Evolutionary conservation across 23 red algal genomes (phyloP), one percentile per base, ranked within the genome.

Genomic region (Gracilaria vermiculophylla): DNA sequence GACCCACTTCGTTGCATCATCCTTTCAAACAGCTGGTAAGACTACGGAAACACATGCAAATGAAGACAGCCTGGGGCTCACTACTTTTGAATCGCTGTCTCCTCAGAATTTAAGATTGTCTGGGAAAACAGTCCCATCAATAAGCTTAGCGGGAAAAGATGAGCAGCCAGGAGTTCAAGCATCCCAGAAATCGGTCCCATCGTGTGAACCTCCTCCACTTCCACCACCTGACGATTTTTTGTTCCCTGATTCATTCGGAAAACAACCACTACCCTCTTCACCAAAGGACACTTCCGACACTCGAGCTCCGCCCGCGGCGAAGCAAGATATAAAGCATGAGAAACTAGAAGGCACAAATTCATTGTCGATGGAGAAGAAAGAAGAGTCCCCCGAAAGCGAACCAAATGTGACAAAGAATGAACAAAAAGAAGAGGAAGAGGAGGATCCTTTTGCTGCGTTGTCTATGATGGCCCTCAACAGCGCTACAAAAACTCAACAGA

Each of bases 361-460:
- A 34, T 8, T 24, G 25, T 35, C 58, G 28, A 64, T 24, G 29
- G 58, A 64, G 58, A 17, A 25, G 10, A 34, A 35, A 16, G 58
- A 64, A 64, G 58, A 34, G 58, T 2, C 29, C 3, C 58, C 58
- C 6, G 35, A 64, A 31, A 35, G 35, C 17, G 29, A 64, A 16
- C 29, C 25, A 36, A 64, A 14, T 17, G 58, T 17, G 29, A 64
- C 25, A 11, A 28, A 64, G 3, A 31, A 64, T 9, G 14, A 36
- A 47, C 44, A 73, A 9, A 20, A 73, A 24, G 74, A 54, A 13
- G 74, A 66, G 21, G 76, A 91, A 14, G 71, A 78, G 9, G 87
- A 69, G 58, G 87, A 91, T 49, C 87, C 87, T 14, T 91, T 91
- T 80, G 87, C 87, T 15, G 74, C 87, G 17, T 75, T 91, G n/a